A percentile compares a stretch with the other conserved stretches of the same genome.
phyloP scores from a whole-genome alignment of 23 red algal genomes.

The Gracilaria domingensis region DNA sequence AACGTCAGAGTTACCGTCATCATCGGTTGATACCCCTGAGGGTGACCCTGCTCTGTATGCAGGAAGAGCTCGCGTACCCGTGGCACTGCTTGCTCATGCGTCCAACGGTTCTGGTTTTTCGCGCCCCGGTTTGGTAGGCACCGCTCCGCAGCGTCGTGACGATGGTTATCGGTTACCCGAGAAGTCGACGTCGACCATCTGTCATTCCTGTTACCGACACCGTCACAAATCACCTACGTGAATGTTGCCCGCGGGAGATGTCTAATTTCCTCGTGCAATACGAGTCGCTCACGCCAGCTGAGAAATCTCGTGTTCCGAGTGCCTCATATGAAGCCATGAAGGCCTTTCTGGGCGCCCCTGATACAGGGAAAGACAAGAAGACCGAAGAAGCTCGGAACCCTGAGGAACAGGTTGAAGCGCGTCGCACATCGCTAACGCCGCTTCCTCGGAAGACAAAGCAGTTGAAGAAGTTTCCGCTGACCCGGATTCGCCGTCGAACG shows the following conservation, averaged over 20 bases:
- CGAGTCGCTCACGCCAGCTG: constrained; percentile 1
- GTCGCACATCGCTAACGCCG: too few relatives aligned
- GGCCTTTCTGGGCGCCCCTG: not conserved
- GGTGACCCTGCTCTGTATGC: not conserved
- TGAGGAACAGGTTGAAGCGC: not conserved
- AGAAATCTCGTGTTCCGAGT: constrained; percentile 2
- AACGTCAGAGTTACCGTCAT: constrained; percentile 1
- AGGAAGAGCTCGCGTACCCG: not conserved
- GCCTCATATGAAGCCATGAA: not conserved
- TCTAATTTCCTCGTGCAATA: not conserved
- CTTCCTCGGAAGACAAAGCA: too few relatives aligned
- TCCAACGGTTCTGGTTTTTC: not conserved
- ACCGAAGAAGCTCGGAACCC: not conserved
- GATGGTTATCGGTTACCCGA: not conserved
- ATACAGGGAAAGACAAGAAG: not conserved
- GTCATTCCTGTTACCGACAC: not conserved
- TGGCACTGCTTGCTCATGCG: not conserved
- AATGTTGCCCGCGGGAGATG: not conserved
- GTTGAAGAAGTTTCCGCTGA: too few relatives aligned
- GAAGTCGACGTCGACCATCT: not conserved
- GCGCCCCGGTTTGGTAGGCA: not conserved
- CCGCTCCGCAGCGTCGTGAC: not conserved
- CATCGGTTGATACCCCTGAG: not conserved
- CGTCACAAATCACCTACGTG: not conserved
- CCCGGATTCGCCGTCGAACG: too few relatives aligned